Evolutionary conservation across 768 basidiomycete genomes (phyloP).

Genomic region (Hydnum rufescens): DNA sequence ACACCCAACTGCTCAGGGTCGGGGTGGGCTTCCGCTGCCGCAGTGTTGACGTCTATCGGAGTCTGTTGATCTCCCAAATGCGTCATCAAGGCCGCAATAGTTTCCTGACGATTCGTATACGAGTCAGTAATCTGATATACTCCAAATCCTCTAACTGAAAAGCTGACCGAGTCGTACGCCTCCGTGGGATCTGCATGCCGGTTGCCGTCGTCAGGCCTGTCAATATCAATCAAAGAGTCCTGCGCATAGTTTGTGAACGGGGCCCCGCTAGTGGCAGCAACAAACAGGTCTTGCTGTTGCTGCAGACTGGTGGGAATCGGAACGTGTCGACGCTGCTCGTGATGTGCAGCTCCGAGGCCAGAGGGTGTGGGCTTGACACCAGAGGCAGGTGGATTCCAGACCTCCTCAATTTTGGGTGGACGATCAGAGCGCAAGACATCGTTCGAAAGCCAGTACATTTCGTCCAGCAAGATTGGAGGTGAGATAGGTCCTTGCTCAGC

Average conservation of each 20-base stretch:
- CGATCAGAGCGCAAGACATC: constrained; percentile 16
- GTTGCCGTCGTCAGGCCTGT: too few species aligned
- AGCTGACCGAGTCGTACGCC: too few species aligned
- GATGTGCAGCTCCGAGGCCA: background rate
- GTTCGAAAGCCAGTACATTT: constrained; percentile 37
- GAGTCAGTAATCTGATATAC: background rate
- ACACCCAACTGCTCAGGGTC: background rate
- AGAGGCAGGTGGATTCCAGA: constrained; percentile 9
- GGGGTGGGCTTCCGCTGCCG: background rate
- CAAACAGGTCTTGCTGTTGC: background rate
- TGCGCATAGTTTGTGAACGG: background rate
- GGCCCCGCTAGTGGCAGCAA: background rate
- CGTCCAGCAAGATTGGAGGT: constrained; percentile 30
- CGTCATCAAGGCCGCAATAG: background rate
- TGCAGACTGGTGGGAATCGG: background rate
- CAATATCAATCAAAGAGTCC: background rate
- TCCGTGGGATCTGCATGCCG: too few species aligned
- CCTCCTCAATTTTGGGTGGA: constrained; percentile 6
- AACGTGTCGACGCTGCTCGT: background rate
- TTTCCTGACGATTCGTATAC: background rate
- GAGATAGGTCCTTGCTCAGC: constrained; percentile 17
- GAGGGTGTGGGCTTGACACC: constrained; percentile 21
- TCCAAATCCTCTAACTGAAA: too few species aligned
- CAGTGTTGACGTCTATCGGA: background rate
- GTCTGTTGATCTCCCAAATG: background rate